Evolutionary conservation across 2,329 filamentous ascomycete species (phyloP).

Genomic region (Lecanicillium sp.): DNA sequence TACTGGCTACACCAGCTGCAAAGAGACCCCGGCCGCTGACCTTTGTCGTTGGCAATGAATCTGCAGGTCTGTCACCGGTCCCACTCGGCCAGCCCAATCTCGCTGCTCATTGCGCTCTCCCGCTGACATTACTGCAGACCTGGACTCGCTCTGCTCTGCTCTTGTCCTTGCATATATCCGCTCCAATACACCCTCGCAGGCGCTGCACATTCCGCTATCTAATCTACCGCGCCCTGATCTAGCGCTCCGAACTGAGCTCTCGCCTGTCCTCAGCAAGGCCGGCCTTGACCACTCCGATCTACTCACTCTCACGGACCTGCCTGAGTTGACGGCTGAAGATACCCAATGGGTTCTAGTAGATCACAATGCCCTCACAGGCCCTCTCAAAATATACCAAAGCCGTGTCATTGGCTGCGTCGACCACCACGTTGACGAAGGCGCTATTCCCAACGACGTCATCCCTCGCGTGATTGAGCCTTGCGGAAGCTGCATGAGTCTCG

Average conservation of each 20-base stretch:
- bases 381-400: constrained; percentile 41
- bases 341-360: constrained; percentile 70
- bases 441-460: constrained; percentile 35
- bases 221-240: constrained; percentile 64
- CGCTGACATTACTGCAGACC: constrained; percentile 39
- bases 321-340: constrained; percentile 40
- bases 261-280: constrained; percentile 53
- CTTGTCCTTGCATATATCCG: constrained; percentile 68
- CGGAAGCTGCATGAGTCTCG: constrained; percentile 66
- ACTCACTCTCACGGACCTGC: constrained; percentile 49
- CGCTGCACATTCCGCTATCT: constrained; percentile 62
- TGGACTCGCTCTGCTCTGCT: constrained; percentile 72
- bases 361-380: constrained; percentile 65
- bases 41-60: constrained; percentile 61
- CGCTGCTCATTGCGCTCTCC: no score
- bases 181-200: constrained; percentile 45
- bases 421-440: constrained; percentile 67
- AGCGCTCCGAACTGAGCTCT: constrained; percentile 63
- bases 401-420: constrained; percentile 62
- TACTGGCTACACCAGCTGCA: constrained; percentile 33
- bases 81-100: neutral
- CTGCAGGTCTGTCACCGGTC: constrained; percentile 40
- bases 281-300: constrained; percentile 52
- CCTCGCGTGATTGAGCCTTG: constrained; percentile 56
- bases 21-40: constrained; percentile 41